Evolutionary conservation across 768 basidiomycete species (phyloP), one percentile per base, ranked within the genome.

Genomic region (Mycena kentingensis): DNA sequence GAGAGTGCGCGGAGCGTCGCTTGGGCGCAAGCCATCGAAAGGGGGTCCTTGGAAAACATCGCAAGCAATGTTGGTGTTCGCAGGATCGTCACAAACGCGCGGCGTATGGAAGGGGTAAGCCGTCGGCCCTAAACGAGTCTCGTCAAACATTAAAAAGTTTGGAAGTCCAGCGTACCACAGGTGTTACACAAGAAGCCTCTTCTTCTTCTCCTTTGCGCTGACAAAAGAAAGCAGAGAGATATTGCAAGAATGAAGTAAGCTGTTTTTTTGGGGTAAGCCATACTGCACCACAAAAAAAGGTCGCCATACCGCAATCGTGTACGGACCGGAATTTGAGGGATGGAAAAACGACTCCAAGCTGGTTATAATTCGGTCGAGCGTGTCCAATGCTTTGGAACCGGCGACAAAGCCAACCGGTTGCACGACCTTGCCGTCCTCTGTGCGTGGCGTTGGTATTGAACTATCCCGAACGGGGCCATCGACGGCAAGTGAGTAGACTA

Each of bases 271-370:
- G 11, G 19, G 21, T 10, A 10, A 19, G 21, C 37, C 11, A 39
- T 24, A 54, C 56, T 60, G 39, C 49, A 46, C 53, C 25, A 42
- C 3, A 43, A 45, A 36, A n/a, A 29, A 42, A 32, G 48, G 32
- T 21, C 34, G 34, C 25, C 78, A 54, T 58, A 88, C 84, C 53
- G 73, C 65, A 49, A 80, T 65, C 4, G 91, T 88, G 91, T 93
- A 97, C 26, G 78, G 73, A 3, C 95, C 95, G 26, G 85, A 85
- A 65, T 97, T 97, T 3, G 90, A 91, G 2, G 96, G 96, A 67
- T 98, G 96, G 72, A 98, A 98, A 75, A 89, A 96, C 0, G 88
- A 85, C 65, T 98, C 96, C 5, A 89, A 91, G 61, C 91, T 94
- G 13, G 91, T 95, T 55, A 98, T 83, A 35, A 98, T 72, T 59